These are phyloP conservation scores for Vitis hybrid DNA, from an alignment of 177 flowering plant species.

Conservation along the genomic window DNA sequence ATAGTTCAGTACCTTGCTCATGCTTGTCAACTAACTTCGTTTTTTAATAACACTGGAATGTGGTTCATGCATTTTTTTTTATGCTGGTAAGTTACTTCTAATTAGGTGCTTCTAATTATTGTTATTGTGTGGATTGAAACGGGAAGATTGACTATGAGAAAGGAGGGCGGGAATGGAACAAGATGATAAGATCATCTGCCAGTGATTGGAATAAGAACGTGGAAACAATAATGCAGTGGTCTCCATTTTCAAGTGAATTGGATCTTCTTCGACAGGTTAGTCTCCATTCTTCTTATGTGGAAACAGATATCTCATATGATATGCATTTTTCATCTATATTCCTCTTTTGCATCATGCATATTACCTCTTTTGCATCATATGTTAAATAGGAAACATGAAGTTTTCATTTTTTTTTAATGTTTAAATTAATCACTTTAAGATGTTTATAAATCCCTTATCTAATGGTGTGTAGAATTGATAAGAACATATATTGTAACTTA, in stretches of 20 bases:
- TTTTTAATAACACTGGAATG: neutral
- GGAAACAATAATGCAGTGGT: constrained; percentile 84
- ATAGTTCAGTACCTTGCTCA: neutral
- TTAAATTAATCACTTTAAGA: no score
- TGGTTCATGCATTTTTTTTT: constrained; percentile 7
- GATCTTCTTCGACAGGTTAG: constrained; percentile 87
- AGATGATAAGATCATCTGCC: constrained; percentile 44
- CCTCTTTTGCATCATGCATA: neutral
- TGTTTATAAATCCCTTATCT: no score
- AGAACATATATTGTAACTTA: no score
- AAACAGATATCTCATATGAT: neutral
- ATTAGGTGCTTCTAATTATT: constrained; percentile 1
- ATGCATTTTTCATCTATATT: neutral
- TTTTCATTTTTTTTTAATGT: no score
- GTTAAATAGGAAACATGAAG: no score
- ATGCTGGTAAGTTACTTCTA: neutral
- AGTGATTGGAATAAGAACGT: constrained; percentile 72
- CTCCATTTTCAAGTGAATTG: constrained; percentile 78
- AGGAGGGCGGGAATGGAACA: constrained; percentile 50
- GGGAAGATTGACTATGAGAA: constrained; percentile 77
- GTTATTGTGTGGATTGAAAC: constrained; percentile 15
- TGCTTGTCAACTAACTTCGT: neutral
- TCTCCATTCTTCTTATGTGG: neutral
- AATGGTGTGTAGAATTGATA: no score
- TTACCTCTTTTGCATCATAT: no score